Evolutionary conservation across 139 green algal species (phyloP).

Genomic region (Chlorella sp.): DNA sequence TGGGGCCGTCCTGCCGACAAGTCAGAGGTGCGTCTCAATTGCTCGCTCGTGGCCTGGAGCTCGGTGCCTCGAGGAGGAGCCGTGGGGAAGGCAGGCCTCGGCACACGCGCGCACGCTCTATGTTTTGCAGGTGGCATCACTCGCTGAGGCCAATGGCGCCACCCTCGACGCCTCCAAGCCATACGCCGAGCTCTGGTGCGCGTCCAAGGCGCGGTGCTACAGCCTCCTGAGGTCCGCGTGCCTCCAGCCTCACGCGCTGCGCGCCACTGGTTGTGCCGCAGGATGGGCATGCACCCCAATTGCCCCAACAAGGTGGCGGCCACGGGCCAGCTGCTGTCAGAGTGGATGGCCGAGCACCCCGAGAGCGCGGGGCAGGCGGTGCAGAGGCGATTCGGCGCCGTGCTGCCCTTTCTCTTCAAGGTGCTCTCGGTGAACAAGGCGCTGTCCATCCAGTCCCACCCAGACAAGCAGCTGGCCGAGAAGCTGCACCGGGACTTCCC

Average conservation of each 20-base stretch:
- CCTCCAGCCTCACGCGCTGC: neutral
- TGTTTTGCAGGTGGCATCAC: slow-evolving; percentile 61
- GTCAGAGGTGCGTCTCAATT: neutral
- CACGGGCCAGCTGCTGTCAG: slow-evolving; percentile 38
- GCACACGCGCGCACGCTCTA: neutral
- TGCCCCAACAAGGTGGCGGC: slow-evolving; percentile 62
- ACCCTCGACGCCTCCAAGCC: slow-evolving; percentile 61
- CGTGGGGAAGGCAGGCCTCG: no score
- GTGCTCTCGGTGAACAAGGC: slow-evolving; percentile 89
- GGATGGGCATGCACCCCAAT: slow-evolving; percentile 94
- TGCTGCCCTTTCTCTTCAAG: slow-evolving; percentile 96
- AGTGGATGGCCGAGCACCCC: slow-evolving; percentile 61
- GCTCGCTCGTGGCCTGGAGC: no score
- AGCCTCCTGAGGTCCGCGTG: no score
- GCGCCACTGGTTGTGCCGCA: slow-evolving; percentile 7
- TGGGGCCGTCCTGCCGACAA: slow-evolving; percentile 60
- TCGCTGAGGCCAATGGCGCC: slow-evolving; percentile 55
- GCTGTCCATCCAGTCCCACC: slow-evolving; percentile 97
- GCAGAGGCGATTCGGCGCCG: slow-evolving; percentile 50
- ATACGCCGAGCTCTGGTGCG: slow-evolving; percentile 93
- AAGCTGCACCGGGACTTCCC: slow-evolving; percentile 72
- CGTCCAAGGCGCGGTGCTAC: neutral
- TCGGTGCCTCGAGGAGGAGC: no score
- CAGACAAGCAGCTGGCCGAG: slow-evolving; percentile 92
- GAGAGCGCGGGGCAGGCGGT: slow-evolving; percentile 61